Conservation (phyloP, 129 eudicot species). For the Gnaphalium uliginosum region DNA sequence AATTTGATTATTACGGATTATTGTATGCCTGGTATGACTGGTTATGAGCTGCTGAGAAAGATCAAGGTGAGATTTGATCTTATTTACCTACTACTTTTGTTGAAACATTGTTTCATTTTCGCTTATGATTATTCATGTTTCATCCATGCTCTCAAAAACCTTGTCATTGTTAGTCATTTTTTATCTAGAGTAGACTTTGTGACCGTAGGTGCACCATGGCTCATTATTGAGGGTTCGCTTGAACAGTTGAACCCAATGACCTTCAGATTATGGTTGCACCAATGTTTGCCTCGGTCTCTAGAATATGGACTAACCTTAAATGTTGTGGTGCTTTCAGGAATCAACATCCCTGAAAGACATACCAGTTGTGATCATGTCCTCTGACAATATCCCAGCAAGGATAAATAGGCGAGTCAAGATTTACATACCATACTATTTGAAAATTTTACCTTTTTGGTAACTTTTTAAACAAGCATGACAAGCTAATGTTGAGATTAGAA, state of each 20-base stretch:
- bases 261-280: neutral
- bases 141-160: conserved; percentile 4
- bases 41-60: conserved; percentile 66
- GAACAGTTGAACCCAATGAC: neutral
- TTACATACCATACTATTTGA: conserved; percentile 4
- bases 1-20: conserved; percentile 76
- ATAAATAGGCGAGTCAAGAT: conserved; percentile 47
- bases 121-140: neutral
- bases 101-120: neutral
- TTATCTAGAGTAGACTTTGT: conserved; percentile 1
- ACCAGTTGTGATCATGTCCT: conserved; percentile 90
- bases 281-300: neutral
- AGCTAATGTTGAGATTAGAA: neutral
- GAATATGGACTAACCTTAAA: conserved; percentile 1
- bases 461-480: neutral
- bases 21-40: conserved; percentile 84
- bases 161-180: neutral
- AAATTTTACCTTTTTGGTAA: neutral
- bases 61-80: conserved; percentile 54
- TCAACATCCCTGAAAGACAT: conserved; percentile 70
- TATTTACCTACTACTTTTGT: conserved; percentile 4
- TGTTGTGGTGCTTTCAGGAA: conserved; percentile 43
- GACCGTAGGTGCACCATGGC: neutral
- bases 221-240: conserved; percentile 9
- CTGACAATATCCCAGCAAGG: conserved; percentile 78